phyloP scores from a whole-genome alignment of 73 alveolate species.

The Paramecium tetraurelia region DNA sequence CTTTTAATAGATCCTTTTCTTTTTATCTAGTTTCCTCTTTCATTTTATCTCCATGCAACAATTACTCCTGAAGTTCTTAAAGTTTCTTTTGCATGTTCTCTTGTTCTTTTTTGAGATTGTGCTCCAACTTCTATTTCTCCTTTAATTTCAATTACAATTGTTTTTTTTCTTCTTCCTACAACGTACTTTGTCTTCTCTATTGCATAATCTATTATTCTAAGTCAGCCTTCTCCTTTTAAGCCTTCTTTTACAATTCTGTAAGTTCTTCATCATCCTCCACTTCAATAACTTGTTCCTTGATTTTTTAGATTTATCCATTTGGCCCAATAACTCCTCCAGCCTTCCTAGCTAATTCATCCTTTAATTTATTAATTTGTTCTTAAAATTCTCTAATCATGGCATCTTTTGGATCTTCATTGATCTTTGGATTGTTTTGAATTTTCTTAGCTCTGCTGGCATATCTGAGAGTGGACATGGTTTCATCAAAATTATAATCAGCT shows the following conservation, averaged over 20 bases:
- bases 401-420: conserved; percentile 99
- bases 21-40: conserved; percentile 90
- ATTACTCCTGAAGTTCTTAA: conserved; percentile 87
- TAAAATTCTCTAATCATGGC: conserved; percentile 96
- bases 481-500: conserved; percentile 98
- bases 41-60: conserved; percentile 86
- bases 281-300: conserved; percentile 70
- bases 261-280: conserved; percentile 78
- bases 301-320: conserved; percentile 63
- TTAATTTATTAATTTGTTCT: conserved; percentile 90
- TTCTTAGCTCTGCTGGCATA: conserved; percentile 98
- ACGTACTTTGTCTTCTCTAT: conserved; percentile 62
- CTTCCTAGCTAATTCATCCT: conserved; percentile 82
- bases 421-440: conserved; percentile 95
- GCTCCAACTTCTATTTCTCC: conserved; percentile 81
- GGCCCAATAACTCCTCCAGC: conserved; percentile 83
- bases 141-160: conserved; percentile 76
- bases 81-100: conserved; percentile 86
- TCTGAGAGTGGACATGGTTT: conserved; percentile 94
- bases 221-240: conserved; percentile 58
- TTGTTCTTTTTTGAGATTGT: conserved; percentile 82
- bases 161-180: conserved; percentile 88
- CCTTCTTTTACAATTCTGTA: conserved; percentile 70
- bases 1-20: conserved; percentile 87
- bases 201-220: conserved; percentile 59